phyloP scores from a whole-genome alignment of 2,329 filamentous ascomycete genomes.

The Colletotrichum salicis region DNA sequence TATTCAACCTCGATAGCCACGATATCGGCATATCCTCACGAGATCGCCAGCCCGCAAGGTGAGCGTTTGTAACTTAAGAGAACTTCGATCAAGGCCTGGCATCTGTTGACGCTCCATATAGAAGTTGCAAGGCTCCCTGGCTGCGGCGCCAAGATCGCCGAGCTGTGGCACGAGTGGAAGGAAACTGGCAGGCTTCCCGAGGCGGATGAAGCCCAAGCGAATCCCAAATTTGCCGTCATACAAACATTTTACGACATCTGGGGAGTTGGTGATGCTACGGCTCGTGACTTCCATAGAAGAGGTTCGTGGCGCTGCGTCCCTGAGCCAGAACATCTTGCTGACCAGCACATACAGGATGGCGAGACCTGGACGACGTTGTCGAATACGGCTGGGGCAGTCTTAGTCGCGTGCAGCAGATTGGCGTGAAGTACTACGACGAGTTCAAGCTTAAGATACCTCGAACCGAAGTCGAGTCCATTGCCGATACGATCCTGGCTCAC shows the following conservation, averaged over 20 bases:
- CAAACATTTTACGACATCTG: conserved; percentile 84
- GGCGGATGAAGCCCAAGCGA: conserved; percentile 69
- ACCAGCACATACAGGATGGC: conserved; percentile 67
- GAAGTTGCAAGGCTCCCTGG: conserved; percentile 74
- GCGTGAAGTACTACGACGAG: conserved; percentile 93
- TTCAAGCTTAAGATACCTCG: conserved; percentile 78
- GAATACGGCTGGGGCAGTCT: conserved; percentile 82
- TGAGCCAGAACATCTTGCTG: neutral
- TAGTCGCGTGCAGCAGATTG: conserved; percentile 88
- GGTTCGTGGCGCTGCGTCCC: conserved; percentile 43
- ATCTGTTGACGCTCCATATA: conserved; percentile 37
- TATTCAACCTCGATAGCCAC: conserved; percentile 90
- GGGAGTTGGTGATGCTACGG: conserved; percentile 88
- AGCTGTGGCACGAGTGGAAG: conserved; percentile 81
- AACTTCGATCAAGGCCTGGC: neutral
- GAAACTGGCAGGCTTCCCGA: conserved; percentile 70
- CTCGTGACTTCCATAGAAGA: conserved; percentile 81
- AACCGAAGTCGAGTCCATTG: conserved; percentile 77
- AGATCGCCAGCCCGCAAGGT: conserved; percentile 55
- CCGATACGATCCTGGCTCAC: conserved; percentile 69
- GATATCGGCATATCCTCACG: conserved; percentile 80
- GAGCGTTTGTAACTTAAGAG: conserved; percentile 31
- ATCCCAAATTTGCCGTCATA: conserved; percentile 73
- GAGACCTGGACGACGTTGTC: conserved; percentile 85
- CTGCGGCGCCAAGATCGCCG: conserved; percentile 82